Conservation (phyloP, 371 early-diverging fungal species). For the Apophysomyces elegans region DNA sequence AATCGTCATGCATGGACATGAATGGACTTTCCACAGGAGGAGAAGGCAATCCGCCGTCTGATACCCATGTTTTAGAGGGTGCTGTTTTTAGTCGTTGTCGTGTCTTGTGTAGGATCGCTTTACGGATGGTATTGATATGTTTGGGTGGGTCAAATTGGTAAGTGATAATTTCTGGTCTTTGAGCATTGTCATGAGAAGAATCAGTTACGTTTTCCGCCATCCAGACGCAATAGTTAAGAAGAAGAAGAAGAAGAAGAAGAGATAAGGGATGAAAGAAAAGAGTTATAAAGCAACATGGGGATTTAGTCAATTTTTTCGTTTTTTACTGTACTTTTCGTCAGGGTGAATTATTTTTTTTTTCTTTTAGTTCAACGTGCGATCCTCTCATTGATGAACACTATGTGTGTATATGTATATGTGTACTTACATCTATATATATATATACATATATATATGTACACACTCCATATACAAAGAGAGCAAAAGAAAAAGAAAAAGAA, state of each 20-base stretch:
- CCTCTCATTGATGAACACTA: background rate
- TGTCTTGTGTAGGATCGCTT: constrained; percentile 3
- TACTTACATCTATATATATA: background rate
- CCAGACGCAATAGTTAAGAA: background rate
- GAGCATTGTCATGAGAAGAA: background rate
- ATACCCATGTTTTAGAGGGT: constrained; percentile 4
- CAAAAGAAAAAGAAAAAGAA: background rate
- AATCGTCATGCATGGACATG: background rate
- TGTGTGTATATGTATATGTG: background rate
- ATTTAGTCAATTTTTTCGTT: background rate
- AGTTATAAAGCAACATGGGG: background rate
- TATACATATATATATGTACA: background rate
- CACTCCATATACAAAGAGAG: background rate
- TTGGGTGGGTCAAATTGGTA: constrained; percentile 2
- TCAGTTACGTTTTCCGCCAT: background rate
- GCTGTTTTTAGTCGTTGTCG: constrained; percentile 4
- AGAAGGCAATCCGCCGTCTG: background rate
- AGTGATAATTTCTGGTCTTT: background rate
- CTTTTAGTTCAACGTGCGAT: background rate
- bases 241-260: background rate
- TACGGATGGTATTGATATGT: background rate
- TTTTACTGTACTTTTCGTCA: background rate
- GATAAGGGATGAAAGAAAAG: background rate
- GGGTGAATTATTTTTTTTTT: background rate
- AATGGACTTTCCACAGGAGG: constrained; percentile 10